Evolutionary conservation across 2,329 filamentous ascomycete genomes (phyloP).

Genomic region (Pyrenophora tritici-repentis): DNA sequence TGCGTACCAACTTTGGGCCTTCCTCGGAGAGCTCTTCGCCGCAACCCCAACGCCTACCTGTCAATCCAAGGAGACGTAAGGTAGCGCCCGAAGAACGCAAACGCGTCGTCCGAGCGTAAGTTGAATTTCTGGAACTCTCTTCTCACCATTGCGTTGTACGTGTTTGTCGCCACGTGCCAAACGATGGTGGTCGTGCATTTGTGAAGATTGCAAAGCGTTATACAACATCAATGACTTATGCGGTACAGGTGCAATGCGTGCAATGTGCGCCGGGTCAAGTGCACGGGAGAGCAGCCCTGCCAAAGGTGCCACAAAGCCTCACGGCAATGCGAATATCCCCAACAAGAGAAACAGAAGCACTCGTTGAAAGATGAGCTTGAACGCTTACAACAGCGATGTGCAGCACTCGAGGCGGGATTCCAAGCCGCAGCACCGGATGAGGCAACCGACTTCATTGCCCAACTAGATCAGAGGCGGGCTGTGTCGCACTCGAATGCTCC

Average conservation of each 20-base stretch:
- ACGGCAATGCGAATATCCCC: slow-evolving; percentile 31
- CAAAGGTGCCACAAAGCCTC: slow-evolving; percentile 24
- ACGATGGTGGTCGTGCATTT: too few relatives aligned
- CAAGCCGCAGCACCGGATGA: slow-evolving; percentile 20
- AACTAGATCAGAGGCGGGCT: slow-evolving; percentile 15
- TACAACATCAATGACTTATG: slow-evolving; percentile 7
- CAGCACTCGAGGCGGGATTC: slow-evolving; percentile 24
- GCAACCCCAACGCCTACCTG: slow-evolving; percentile 24
- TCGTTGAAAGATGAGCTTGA: slow-evolving; percentile 29
- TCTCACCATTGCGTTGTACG: too few relatives aligned
- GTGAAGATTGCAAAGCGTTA: background rate
- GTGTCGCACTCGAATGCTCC: slow-evolving; percentile 10
- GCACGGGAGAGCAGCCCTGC: slow-evolving; percentile 35
- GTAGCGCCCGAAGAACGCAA: slow-evolving; percentile 29
- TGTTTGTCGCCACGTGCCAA: background rate
- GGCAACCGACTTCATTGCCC: slow-evolving; percentile 19
- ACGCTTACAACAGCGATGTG: slow-evolving; percentile 28
- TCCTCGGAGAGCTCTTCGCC: slow-evolving; percentile 15
- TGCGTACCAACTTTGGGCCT: slow-evolving; percentile 15
- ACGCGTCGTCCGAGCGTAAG: slow-evolving; percentile 31
- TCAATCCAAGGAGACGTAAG: slow-evolving; percentile 32
- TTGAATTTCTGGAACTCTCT: background rate
- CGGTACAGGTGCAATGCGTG: slow-evolving; percentile 32
- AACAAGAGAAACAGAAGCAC: slow-evolving; percentile 25
- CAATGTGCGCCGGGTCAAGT: slow-evolving; percentile 32